phyloP scores from a whole-genome alignment of 768 basidiomycete genomes.

The Galerina sulciceps region DNA sequence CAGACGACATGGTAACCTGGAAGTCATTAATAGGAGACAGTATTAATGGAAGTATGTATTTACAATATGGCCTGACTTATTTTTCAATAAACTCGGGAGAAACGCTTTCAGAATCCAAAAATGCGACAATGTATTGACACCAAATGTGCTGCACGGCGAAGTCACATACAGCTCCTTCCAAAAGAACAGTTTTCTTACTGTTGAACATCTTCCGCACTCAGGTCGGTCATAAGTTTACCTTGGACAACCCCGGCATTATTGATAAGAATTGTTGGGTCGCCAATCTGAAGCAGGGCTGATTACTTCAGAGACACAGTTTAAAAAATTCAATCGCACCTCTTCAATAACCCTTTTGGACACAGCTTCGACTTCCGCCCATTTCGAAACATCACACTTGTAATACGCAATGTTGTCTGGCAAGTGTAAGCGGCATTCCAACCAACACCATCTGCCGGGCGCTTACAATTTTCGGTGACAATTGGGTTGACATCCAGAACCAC shows the following conservation, averaged over 20 bases:
- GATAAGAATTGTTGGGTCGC: slow-evolving; percentile 85
- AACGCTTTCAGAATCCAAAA: slow-evolving; percentile 95
- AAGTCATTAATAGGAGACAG: slow-evolving; percentile 14
- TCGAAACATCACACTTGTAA: slow-evolving; percentile 92
- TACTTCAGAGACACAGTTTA: background rate
- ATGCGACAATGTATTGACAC: slow-evolving; percentile 85
- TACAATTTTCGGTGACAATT: slow-evolving; percentile 77
- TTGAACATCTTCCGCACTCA: slow-evolving; percentile 74
- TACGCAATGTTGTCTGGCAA: slow-evolving; percentile 74
- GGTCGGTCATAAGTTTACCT: slow-evolving; percentile 84
- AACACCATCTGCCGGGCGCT: slow-evolving; percentile 19
- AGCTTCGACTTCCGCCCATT: slow-evolving; percentile 82
- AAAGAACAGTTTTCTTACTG: slow-evolving; percentile 52
- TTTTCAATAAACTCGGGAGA: slow-evolving; percentile 83
- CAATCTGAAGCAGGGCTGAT: slow-evolving; percentile 56
- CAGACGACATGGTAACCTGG: slow-evolving; percentile 80
- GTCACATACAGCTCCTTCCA: background rate
- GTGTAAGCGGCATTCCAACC: background rate
- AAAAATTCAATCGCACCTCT: slow-evolving; percentile 56
- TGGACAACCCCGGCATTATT: slow-evolving; percentile 97
- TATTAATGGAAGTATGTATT: slow-evolving; percentile 27
- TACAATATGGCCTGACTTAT: slow-evolving; percentile 85
- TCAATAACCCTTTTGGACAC: slow-evolving; percentile 74
- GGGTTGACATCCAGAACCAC: slow-evolving; percentile 87
- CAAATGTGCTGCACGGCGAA: slow-evolving; percentile 69